phyloP scores from a whole-genome alignment of 345 rosid species.

The Euphorbia peplus region DNA sequence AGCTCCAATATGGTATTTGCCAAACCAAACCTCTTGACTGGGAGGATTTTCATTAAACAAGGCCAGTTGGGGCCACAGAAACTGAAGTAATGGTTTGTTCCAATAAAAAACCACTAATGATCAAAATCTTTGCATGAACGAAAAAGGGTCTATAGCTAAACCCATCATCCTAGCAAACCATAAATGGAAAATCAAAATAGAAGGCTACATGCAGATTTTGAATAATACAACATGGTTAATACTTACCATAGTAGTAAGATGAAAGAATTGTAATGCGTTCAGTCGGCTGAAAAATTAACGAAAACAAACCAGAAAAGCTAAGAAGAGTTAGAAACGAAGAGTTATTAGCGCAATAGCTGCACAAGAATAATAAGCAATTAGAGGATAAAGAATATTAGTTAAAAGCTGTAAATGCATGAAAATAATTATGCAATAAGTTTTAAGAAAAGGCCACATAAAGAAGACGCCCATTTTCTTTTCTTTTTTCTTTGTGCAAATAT shows the following conservation, averaged over 20 bases:
- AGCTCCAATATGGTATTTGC: background rate
- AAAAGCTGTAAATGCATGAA: background rate
- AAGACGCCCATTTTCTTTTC: background rate
- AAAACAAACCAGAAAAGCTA: background rate
- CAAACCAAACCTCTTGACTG: background rate
- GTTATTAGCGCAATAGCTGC: constrained; percentile 11
- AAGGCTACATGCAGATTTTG: background rate
- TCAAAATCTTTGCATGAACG: background rate
- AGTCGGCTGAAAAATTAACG: constrained; percentile 41
- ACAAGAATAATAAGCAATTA: constrained; percentile 8
- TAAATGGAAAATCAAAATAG: background rate
- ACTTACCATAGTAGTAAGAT: constrained; percentile 73
- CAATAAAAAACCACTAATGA: background rate
- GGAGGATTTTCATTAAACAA: background rate
- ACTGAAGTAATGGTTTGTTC: background rate
- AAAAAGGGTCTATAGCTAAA: background rate
- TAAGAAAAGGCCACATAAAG: background rate
- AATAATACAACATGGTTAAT: background rate
- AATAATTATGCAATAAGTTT: background rate
- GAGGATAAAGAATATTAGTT: background rate
- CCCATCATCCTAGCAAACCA: background rate
- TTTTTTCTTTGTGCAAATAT: background rate
- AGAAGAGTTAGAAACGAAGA: background rate
- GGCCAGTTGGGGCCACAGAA: background rate
- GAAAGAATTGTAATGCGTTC: constrained; percentile 87